These are phyloP conservation scores for Mortierella sp. DNA, from an alignment of 371 early-diverging fungal genomes.

Conservation along the genomic window DNA sequence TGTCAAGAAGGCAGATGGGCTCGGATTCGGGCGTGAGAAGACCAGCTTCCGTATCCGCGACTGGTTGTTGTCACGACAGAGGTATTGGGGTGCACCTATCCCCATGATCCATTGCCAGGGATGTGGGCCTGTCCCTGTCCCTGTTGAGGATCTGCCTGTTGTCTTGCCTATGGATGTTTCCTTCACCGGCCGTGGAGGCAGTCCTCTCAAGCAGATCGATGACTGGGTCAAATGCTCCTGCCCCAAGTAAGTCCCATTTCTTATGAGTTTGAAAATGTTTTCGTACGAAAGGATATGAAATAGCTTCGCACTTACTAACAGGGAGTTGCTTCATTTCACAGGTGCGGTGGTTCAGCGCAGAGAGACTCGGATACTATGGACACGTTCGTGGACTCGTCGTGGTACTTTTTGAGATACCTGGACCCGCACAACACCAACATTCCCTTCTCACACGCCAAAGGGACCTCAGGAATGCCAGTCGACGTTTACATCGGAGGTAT, in stretches of 20 bases:
- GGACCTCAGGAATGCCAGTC: slow-evolving; percentile 81
- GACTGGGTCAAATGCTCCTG: slow-evolving; percentile 79
- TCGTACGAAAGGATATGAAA: background rate
- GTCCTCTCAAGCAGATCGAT: slow-evolving; percentile 72
- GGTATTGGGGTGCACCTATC: slow-evolving; percentile 99
- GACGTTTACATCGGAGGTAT: slow-evolving; percentile 96
- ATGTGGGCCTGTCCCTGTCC: slow-evolving; percentile 92
- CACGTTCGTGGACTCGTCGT: slow-evolving; percentile 96
- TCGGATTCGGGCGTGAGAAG: slow-evolving; percentile 67
- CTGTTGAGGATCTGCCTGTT: slow-evolving; percentile 86
- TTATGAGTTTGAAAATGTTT: background rate
- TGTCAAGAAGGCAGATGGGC: slow-evolving; percentile 63
- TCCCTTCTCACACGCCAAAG: slow-evolving; percentile 74
- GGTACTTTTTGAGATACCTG: slow-evolving; percentile 92
- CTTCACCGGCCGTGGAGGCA: slow-evolving; percentile 80
- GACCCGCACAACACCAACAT: slow-evolving; percentile 79
- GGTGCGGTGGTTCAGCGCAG: slow-evolving; percentile 80
- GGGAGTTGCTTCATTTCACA: slow-evolving; percentile 29
- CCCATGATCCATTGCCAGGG: slow-evolving; percentile 93
- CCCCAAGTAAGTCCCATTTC: slow-evolving; percentile 75
- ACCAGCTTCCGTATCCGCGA: slow-evolving; percentile 90
- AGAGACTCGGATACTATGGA: slow-evolving; percentile 97
- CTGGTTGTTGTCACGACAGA: slow-evolving; percentile 98
- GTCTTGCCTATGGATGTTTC: slow-evolving; percentile 75
- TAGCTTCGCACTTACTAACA: background rate